phyloP scores from a whole-genome alignment of 108 stramenopile species.

The Skeletonema marinoi region DNA sequence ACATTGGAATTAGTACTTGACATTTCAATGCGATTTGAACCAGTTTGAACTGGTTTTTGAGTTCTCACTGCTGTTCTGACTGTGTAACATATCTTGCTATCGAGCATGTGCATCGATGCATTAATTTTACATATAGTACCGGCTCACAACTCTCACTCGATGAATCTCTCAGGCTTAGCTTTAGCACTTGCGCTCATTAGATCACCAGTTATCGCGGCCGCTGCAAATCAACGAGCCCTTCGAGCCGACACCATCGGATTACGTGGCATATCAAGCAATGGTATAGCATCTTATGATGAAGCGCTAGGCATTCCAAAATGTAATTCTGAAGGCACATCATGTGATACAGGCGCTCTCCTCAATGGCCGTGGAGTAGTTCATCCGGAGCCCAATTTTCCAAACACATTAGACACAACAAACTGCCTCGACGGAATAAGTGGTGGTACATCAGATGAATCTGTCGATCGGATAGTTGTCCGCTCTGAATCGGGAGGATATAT shows the following conservation, averaged over 20 bases:
- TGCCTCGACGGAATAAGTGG: not conserved
- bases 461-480: not conserved
- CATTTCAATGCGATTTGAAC: too few species aligned
- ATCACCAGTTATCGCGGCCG: too few species aligned
- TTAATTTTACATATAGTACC: too few species aligned
- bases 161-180: too few species aligned
- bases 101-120: too few species aligned
- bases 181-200: too few species aligned
- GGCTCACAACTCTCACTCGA: too few species aligned
- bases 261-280: not conserved
- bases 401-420: not conserved
- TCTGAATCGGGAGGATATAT: not conserved
- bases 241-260: not conserved
- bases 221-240: not conserved
- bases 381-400: not conserved
- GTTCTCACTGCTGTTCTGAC: too few species aligned
- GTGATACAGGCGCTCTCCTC: not conserved
- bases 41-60: too few species aligned
- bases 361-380: not conserved
- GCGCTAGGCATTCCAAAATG: not conserved
- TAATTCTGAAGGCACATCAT: not conserved
- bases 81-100: too few species aligned
- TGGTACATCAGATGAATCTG: not conserved
- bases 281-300: not conserved
- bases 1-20: too few species aligned